Percentiles rank a stretch among this genome's conserved stretches.
Evolutionary conservation across 176 grass and related monocot genomes (phyloP).

Genomic region (maize (Zea mays)): Zm-B73-REFERENCE-NAM-5.0 NC_050101.1:7089001-7089500

Average conservation of each 20-base stretch:
- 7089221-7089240: constrained; percentile 38
- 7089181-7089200: constrained; percentile 14
- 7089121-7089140: neutral
- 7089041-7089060: constrained; percentile 6
- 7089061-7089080: constrained; percentile 37
- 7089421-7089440: too few species aligned
- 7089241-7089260: constrained; percentile 26
- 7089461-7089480: too few species aligned
- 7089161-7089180: constrained; percentile 3
- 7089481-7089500: too few species aligned
- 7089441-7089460: too few species aligned
- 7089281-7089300: neutral
- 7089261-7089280: constrained; percentile 3
- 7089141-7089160: neutral
- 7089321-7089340: neutral
- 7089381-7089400: neutral
- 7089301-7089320: constrained; percentile 3
- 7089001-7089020: neutral
- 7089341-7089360: constrained; percentile 1
- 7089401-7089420: neutral
- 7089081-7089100: constrained; percentile 28
- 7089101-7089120: constrained; percentile 34
- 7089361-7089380: neutral
- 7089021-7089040: neutral
- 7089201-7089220: constrained; percentile 29